Base-by-base conservation (phyloP, 2,329 filamentous ascomycete species). In the Botrytis sinoallii region DNA sequence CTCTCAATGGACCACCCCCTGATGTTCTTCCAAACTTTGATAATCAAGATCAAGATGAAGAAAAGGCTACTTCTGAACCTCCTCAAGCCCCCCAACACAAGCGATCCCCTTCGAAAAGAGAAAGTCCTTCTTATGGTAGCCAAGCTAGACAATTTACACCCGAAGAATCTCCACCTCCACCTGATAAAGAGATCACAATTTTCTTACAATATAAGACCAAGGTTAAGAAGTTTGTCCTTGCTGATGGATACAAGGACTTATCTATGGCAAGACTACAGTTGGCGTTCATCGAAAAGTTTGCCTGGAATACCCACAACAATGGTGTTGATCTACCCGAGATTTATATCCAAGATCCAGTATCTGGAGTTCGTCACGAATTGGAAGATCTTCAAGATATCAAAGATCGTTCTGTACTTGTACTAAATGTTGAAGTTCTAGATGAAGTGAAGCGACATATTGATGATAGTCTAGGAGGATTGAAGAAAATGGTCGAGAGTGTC, bases 221-320 rank as follows among this genome's bases (percentile, higher is more conserved):
- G 81, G 95, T 98, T 78, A 98, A 98, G 84, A 98, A 98, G 82
- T 97, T 97, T 81, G 90, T 97, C 25, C 88, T 98, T 48, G 85
- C 93, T 0, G 94, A 97, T 81, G 95, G 95, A 1, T 91, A 91
- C 77, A 90, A 91, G 46, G 94, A 95, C 75, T 86, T 99, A 18
- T 95, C 93, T 4, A 91, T 98, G 74, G 94, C 94, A 1, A 89
- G 95, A 38, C 83, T 99, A 74, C 95, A 99, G 82, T 87, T 99
- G 42, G 95, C 96, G 0, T 99, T 99, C 79, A 99, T 99, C 78
- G 96, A 99, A 78, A 99, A 98, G 81, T 99, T 99, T 81, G 96
- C 95, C 0, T 99, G 97, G 95, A 98, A 97, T 79, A 98, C 95
- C 0, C 95, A 98, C 78, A 92, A 94, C 75, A 97, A 98, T 79